Evolutionary conservation across 2,329 filamentous ascomycete species (phyloP), one percentile per base, ranked within the genome.

Genomic region (Colletotrichum simmondsii): DNA sequence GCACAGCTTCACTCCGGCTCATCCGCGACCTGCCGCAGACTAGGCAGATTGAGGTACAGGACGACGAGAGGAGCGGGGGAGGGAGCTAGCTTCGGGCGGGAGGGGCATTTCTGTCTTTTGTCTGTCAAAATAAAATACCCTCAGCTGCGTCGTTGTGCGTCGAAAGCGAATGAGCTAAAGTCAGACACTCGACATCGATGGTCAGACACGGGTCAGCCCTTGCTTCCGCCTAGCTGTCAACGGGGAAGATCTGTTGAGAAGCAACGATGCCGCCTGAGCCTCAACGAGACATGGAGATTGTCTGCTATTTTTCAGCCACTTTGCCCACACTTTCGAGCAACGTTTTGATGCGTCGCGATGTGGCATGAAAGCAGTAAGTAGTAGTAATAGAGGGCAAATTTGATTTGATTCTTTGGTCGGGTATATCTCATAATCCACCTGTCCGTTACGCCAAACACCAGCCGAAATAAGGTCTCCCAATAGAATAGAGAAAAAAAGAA

Each of bases 401-500:
- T 28, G 5, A 22, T 58, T 37, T 26, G 42, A 49, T 53, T 72
- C 49, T 61, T 35, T 35, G 56, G 42, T 59, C 46, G 70, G 70
- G 60, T 72, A 72, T 72, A 42, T 70, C 65, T 53, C 70, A 57
- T 60, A 30, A 49, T 70, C 66, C 54, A 12, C 37, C 65, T 12
- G 35, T 59, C 59, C 42, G 16, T 22, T 62, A 53, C 70, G 70
- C 66, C 66, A 54, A 53, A 53, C 46, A 16, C 46, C 60, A 24
- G 28, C 8, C 61, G n/a, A 35, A 37, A 19, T 14, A 11, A 46
- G 28, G 30, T 53, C 14, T 11, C 16, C 35, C 46, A 26, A 62
- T 16, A 63, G 49, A 12, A 2, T 22, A 63, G 28, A 4, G 19
- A 49, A 19, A 8, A 22, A 49, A 19, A 19, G 8, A n/a, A 63